Conservation (phyloP, 139 green algal genomes). For the Haematococcus lacustris region DNA sequence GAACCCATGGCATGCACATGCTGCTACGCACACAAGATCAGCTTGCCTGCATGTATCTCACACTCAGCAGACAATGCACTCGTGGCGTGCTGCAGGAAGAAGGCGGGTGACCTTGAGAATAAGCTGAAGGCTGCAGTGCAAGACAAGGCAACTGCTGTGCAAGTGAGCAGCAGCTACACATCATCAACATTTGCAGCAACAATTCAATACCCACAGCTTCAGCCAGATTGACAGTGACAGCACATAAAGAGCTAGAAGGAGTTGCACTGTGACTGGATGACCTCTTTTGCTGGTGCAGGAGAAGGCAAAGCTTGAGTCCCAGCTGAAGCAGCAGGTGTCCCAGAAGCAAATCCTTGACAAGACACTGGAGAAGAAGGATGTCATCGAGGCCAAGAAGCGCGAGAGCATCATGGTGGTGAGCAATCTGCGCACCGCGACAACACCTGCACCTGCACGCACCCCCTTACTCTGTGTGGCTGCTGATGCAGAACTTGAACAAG, state of each 20-base stretch:
- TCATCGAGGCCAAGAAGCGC: conserved; percentile 60
- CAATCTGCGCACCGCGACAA: too few relatives aligned
- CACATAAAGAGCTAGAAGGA: too few relatives aligned
- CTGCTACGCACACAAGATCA: too few relatives aligned
- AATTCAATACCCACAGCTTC: too few relatives aligned
- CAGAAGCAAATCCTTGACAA: conserved; percentile 58
- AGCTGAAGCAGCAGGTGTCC: conserved; percentile 62
- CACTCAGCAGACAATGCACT: too few relatives aligned
- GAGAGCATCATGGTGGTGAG: conserved; percentile 71
- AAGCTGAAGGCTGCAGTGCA: conserved; percentile 58
- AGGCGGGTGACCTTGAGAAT: conserved; percentile 49
- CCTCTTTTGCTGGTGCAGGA: conserved; percentile 14
- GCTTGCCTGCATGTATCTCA: too few relatives aligned
- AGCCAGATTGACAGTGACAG: too few relatives aligned
- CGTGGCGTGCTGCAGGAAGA: conserved; percentile 36
- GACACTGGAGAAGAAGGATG: conserved; percentile 60
- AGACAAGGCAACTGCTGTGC: conserved; percentile 47
- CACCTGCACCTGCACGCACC: too few relatives aligned
- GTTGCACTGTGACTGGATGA: too few relatives aligned
- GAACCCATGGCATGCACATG: too few relatives aligned
- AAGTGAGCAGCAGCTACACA: conserved; percentile 18
- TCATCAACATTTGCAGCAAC: too few relatives aligned
- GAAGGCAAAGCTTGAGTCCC: conserved; percentile 18
- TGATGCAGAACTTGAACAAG: conserved; percentile 52
- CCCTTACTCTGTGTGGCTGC: too few relatives aligned